Percentiles rank a stretch among this genome's conserved stretches.
Conservation (phyloP, 164 flowering plant genomes). For the Stephania yunnanensis region DNA sequence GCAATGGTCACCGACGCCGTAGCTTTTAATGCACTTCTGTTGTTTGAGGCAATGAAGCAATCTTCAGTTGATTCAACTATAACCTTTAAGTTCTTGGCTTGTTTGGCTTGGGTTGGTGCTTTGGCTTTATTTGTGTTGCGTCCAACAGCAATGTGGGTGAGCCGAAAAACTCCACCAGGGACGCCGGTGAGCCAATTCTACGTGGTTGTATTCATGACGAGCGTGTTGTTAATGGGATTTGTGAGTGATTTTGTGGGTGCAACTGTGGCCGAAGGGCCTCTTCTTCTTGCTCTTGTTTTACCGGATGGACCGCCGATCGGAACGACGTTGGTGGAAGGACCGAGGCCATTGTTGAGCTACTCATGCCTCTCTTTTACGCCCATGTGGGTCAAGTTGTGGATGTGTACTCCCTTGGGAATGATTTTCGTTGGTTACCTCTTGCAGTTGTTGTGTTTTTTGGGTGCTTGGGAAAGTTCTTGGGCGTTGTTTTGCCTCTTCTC, state of each 20-base stretch:
- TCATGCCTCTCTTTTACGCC: slow-evolving; percentile 51
- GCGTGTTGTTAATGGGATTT: slow-evolving; percentile 35
- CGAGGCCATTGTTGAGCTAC: slow-evolving; percentile 37
- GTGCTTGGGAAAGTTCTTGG: slow-evolving; percentile 28
- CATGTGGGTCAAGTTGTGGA: slow-evolving; percentile 37
- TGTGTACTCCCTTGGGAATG: slow-evolving; percentile 22
- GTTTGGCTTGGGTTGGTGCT: background rate
- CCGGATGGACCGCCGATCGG: slow-evolving; percentile 84
- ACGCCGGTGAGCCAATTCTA: slow-evolving; percentile 35
- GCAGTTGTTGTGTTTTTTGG: slow-evolving; percentile 23
- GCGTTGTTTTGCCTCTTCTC: slow-evolving; percentile 21
- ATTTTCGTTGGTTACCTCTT: slow-evolving; percentile 26
- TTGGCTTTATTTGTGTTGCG: slow-evolving; percentile 16
- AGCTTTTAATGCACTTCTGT: background rate
- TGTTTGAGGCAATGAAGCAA: background rate
- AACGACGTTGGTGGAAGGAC: slow-evolving; percentile 44
- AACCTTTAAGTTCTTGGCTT: background rate
- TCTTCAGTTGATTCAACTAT: background rate
- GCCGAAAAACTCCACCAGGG: slow-evolving; percentile 43
- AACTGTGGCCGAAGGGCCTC: slow-evolving; percentile 43
- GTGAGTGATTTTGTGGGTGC: slow-evolving; percentile 40
- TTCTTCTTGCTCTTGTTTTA: slow-evolving; percentile 52
- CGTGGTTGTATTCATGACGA: slow-evolving; percentile 29
- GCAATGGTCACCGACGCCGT: slow-evolving; percentile 5
- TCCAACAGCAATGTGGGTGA: slow-evolving; percentile 33